Evolutionary conservation across 371 early-diverging fungal genomes (phyloP).

Genomic region (Mucor irregularis): DNA sequence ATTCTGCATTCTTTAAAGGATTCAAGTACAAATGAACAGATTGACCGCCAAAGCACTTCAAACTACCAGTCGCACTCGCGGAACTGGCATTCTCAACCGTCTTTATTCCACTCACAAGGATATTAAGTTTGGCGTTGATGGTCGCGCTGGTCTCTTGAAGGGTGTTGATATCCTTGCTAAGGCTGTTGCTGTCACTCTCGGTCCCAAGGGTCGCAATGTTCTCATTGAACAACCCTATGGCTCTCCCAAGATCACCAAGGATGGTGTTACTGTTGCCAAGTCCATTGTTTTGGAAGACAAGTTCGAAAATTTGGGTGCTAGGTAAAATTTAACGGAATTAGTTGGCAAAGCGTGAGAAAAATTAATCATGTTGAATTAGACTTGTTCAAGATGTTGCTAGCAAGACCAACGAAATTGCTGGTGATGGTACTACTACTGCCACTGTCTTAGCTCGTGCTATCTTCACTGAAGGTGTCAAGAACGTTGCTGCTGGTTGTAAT

Average conservation of each 20-base stretch:
- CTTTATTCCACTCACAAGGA: slow-evolving; percentile 92
- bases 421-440: slow-evolving; percentile 99
- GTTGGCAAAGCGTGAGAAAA: slow-evolving; percentile 4
- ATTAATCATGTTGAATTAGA: slow-evolving; percentile 31
- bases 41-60: slow-evolving; percentile 44
- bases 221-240: slow-evolving; percentile 97
- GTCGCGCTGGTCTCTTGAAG: slow-evolving; percentile 86
- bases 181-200: slow-evolving; percentile 97
- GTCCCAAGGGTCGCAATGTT: slow-evolving; percentile 98
- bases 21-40: slow-evolving; percentile 34
- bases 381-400: slow-evolving; percentile 98
- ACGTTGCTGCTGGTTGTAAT: slow-evolving; percentile 98
- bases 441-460: slow-evolving; percentile 98
- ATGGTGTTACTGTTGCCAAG: slow-evolving; percentile 99
- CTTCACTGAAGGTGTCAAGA: slow-evolving; percentile 98
- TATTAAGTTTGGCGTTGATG: slow-evolving; percentile 94
- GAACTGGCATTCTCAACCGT: slow-evolving; percentile 57
- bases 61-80: slow-evolving; percentile 26
- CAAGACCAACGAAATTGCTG: slow-evolving; percentile 98
- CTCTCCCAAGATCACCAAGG: slow-evolving; percentile 98
- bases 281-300: slow-evolving; percentile 93
- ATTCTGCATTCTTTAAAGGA: background rate
- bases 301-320: slow-evolving; percentile 97
- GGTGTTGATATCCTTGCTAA: slow-evolving; percentile 97
- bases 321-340: slow-evolving; percentile 37